A percentile compares a stretch with the other conserved stretches of the same genome.
Evolutionary conservation across 169 alveolate species (phyloP).

Genomic region (Perkinsus chesapeaki): DNA sequence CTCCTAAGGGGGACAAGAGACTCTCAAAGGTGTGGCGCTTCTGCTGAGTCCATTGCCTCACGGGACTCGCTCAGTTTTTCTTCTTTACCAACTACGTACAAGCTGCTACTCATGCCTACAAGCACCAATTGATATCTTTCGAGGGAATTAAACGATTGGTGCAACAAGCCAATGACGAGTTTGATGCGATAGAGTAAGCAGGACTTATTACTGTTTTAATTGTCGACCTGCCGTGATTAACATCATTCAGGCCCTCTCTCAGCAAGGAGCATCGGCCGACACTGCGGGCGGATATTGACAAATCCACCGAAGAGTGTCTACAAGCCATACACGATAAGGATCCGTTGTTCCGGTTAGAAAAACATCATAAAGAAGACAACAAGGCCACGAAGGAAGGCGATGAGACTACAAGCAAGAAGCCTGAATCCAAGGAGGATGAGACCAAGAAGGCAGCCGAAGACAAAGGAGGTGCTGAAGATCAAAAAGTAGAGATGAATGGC

Average conservation of each 20-base stretch:
- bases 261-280: background rate
- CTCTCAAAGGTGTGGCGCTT: background rate
- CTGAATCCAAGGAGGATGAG: background rate
- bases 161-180: background rate
- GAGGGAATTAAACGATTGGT: background rate
- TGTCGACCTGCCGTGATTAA: background rate
- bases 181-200: background rate
- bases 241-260: background rate
- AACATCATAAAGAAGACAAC: background rate
- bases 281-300: background rate
- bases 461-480: background rate
- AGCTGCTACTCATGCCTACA: background rate
- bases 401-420: background rate
- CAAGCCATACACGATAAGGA: background rate
- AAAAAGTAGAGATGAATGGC: background rate
- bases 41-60: background rate
- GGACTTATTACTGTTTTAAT: background rate
- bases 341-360: background rate
- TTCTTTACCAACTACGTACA: background rate
- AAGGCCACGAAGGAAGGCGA: no score
- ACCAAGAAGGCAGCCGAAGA: background rate
- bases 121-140: background rate
- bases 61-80: background rate
- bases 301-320: background rate
- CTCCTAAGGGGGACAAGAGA: background rate